A percentile compares a stretch with the other conserved stretches of the same genome.
Conservation (phyloP, 1,284 basidiomycete genomes). For the Pholiota adiposa region DNA sequence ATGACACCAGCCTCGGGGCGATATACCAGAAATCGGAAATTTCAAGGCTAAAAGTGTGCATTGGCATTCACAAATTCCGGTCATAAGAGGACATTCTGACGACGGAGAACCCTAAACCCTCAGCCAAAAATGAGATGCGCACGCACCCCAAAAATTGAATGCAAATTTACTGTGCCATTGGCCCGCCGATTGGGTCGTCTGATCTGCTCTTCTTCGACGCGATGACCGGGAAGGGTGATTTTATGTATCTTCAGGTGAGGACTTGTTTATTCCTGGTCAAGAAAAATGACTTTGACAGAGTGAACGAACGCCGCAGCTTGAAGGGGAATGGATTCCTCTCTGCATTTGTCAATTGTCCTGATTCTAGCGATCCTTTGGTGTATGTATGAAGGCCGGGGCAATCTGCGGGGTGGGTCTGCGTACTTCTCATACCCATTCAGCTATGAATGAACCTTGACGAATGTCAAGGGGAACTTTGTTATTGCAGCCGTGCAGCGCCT, state of each 20-base stretch:
- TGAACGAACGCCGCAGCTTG: slow-evolving; percentile 5
- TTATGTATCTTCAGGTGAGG: background rate
- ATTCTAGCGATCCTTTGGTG: background rate
- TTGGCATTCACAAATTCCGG: no score
- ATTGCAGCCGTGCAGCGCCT: background rate
- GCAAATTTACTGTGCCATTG: background rate
- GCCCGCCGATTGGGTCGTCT: background rate
- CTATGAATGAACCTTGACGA: background rate
- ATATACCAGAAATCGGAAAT: no score
- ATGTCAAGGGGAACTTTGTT: background rate
- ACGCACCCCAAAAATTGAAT: no score
- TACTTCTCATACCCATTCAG: background rate
- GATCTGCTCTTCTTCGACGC: background rate
- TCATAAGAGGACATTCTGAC: no score
- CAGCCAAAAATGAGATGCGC: no score
- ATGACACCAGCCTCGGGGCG: background rate
- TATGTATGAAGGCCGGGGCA: background rate
- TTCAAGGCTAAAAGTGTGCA: no score
- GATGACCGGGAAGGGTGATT: background rate
- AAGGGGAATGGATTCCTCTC: background rate
- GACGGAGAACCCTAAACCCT: no score
- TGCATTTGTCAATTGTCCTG: background rate
- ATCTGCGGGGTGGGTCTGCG: background rate
- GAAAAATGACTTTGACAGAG: background rate
- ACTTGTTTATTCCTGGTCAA: background rate